Evolutionary conservation across 2,329 filamentous ascomycete genomes (phyloP).

Genomic region (Aspergillus ochraceoroseus): DNA sequence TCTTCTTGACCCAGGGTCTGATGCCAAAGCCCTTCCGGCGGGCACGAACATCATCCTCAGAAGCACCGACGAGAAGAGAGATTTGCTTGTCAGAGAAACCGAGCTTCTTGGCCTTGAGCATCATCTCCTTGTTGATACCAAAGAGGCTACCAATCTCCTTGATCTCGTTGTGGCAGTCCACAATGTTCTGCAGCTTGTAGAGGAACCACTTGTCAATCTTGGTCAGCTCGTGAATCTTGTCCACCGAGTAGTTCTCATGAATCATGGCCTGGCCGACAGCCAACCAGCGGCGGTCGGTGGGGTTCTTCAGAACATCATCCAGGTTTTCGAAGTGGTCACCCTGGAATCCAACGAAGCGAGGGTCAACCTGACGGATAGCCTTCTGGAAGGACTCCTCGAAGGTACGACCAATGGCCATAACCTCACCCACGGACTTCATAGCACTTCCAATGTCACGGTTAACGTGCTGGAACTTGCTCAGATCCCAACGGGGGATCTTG

Average conservation of each 20-base stretch:
- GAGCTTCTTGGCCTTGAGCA: slow-evolving; percentile 91
- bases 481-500: slow-evolving; percentile 97
- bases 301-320: slow-evolving; percentile 83
- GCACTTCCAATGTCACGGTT: slow-evolving; percentile 95
- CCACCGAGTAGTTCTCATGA: slow-evolving; percentile 91
- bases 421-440: slow-evolving; percentile 99
- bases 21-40: slow-evolving; percentile 81
- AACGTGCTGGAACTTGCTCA: slow-evolving; percentile 98
- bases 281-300: slow-evolving; percentile 93
- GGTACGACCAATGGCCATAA: slow-evolving; percentile 97
- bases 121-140: slow-evolving; percentile 78
- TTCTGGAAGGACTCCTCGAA: slow-evolving; percentile 99
- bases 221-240: slow-evolving; percentile 84
- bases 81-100: slow-evolving; percentile 98
- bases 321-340: slow-evolving; percentile 91
- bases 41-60: slow-evolving; percentile 84
- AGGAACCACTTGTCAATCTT: slow-evolving; percentile 99
- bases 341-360: slow-evolving; percentile 86
- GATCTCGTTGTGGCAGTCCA: slow-evolving; percentile 81
- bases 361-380: slow-evolving; percentile 94
- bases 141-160: slow-evolving; percentile 77
- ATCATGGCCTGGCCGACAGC: slow-evolving; percentile 97
- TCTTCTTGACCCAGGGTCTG: slow-evolving; percentile 94
- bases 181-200: slow-evolving; percentile 96
- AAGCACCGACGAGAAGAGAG: slow-evolving; percentile 73